Evolutionary conservation across 805 yeast species (phyloP), one percentile per base, ranked within the genome.

Genomic region (Vanderwaltozyma polyspora): DNA sequence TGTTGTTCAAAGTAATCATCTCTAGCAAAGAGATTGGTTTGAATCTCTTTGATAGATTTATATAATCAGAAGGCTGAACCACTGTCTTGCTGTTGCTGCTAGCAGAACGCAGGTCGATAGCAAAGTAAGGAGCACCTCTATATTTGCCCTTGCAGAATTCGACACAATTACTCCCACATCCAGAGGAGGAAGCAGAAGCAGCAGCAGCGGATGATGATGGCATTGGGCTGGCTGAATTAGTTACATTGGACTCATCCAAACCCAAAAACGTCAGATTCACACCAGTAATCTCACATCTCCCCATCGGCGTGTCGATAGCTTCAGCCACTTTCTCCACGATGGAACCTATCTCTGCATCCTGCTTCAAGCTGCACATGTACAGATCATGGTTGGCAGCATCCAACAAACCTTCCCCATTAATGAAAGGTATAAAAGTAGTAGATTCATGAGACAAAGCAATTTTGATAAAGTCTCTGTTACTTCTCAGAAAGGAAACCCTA

Each of bases 61-160:
- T 23, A 23, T 26, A 19, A 13, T 28, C 31, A 22, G 17, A 19
- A 4, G 14, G 15, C 15, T 37, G 32, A 14, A 40, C 22, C 32
- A 34, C 7, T 1, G 44, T 41, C 6, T 15, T 9, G 5, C 27
- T 19, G 14, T 19, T 11, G 6, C n/a, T 21, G 10, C 28, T 21
- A 19, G 36, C 28, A 10, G 40, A 39, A 19, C 38, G 33, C 45
- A 76, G 57, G 44, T 79, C 84, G 22, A 80, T 66, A 0, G 78
- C 83, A 55, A 65, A 78, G 45, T 67, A 68, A 3, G 89, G 85
- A 5, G 67, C 62, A 3, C 87, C 87, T 23, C 63, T 60, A 50
- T 75, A 73, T 7, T 29, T 24, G 16, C 68, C 66, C 32, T 66
- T 66, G 10, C 22, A 12, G n/a, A 28, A 33, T n/a, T n/a, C n/a